Evolutionary conservation across 495 filamentous ascomycete genomes (phyloP), one percentile per base, ranked within the genome.

Genomic region (Hypoxylon cercidicola): DNA sequence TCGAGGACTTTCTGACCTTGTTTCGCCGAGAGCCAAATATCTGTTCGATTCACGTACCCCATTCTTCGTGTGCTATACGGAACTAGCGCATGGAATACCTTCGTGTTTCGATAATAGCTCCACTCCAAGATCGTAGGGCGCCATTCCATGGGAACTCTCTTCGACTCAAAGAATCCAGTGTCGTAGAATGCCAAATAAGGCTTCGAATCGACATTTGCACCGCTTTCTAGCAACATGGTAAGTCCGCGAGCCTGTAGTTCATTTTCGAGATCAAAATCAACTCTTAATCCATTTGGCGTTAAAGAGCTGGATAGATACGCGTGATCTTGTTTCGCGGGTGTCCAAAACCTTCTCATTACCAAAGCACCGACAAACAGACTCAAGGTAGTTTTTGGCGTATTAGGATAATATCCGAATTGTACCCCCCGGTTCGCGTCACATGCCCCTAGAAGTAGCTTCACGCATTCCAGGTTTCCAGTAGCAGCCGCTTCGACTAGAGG

Each of bases 401-500:
- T 18, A 8, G n/a, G 7, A 18, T 23, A 19, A n/a, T 0, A 4
- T 55, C 20, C 13, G 2, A 20, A 12, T 10, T 2, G 4, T 18
- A 63, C 53, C 2, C 20, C 2, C 20, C 43, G 65, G 34, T 64
- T 64, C 1, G 51, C 8, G 28, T 68, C 55, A 20, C 60, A 68
- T 7, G 0, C 20, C 21, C 40, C 23, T 2, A 68, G 0, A 1
- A 68, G 39, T 4, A 55, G 18, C 23, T 47, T 18, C n/a, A 53
- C 16, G 39, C 48, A 60, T 8, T 60, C 55, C 5, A 60, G 18
- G 39, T 60, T 50, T 9, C 48, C 54, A 9, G 55, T 54, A 3
- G 55, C 49, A 16, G 34, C 21, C 12, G 65, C 65, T 47, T 68
- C 47, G 28, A 60, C 8, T 6, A 68, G 49, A 19, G 65, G 43